Percentiles rank a stretch among this genome's conserved stretches.
Conservation (phyloP, 306 rosid genomes). For the Macrotyloma uniflorum region DNA sequence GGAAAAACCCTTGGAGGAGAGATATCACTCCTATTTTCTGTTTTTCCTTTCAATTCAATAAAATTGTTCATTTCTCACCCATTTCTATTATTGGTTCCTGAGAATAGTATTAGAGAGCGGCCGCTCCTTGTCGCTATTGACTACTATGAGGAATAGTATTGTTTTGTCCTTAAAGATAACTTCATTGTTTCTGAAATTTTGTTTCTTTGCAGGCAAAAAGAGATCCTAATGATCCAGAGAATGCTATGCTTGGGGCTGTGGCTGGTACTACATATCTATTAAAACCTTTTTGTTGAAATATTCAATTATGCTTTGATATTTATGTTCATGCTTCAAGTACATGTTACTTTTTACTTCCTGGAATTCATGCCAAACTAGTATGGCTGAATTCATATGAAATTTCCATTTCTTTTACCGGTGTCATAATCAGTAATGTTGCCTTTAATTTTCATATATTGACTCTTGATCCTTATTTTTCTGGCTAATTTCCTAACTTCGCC, state of each 20-base stretch:
- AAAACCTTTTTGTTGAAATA: constrained; percentile 17
- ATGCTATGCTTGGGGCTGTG: constrained; percentile 75
- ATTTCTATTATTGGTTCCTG: not conserved
- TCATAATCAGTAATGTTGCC: not conserved
- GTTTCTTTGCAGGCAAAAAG: constrained; percentile 58
- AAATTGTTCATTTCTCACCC: not conserved
- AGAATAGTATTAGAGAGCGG: no score
- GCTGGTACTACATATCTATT: constrained; percentile 53
- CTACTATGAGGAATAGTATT: no score
- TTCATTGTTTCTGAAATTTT: constrained; percentile 20
- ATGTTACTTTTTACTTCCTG: not conserved
- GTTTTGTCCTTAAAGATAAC: not conserved
- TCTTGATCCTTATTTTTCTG: not conserved
- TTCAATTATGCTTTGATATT: constrained; percentile 21
- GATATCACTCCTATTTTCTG: not conserved
- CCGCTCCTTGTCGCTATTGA: no score
- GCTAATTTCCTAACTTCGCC: not conserved
- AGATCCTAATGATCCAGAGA: constrained; percentile 77
- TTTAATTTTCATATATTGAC: not conserved
- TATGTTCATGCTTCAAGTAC: not conserved
- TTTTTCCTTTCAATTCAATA: no score
- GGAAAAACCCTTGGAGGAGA: not conserved
- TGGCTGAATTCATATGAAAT: constrained; percentile 1
- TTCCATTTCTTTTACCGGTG: not conserved
- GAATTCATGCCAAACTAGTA: not conserved